Evolutionary conservation across 73 alveolate species (phyloP).

Genomic region (Stentor roeselii): DNA sequence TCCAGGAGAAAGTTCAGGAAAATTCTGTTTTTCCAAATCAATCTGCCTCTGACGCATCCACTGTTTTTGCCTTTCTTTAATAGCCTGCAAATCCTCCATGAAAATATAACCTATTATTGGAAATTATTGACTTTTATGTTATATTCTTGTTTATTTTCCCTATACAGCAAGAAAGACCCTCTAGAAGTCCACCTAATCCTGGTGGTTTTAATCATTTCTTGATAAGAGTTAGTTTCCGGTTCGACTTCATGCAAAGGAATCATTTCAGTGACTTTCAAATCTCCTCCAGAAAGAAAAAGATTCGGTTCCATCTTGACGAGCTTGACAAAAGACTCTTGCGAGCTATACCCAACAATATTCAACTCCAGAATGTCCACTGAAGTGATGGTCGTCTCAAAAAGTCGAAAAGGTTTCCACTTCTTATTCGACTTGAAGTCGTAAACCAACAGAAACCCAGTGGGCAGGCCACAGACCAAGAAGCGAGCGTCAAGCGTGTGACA

Average conservation of each 20-base stretch:
- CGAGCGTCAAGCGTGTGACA: not conserved
- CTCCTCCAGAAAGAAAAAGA: not conserved
- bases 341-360: not conserved
- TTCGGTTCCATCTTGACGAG: not conserved
- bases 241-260: not conserved
- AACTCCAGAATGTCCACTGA: not conserved
- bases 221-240: not conserved
- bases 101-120: not conserved
- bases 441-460: not conserved
- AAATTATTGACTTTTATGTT: not conserved
- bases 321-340: not conserved
- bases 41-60: not conserved
- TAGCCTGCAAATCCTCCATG: not conserved
- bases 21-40: not conserved
- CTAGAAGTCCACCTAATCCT: not conserved
- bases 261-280: not conserved
- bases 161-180: not conserved
- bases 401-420: not conserved
- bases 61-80: slow-evolving; percentile 11
- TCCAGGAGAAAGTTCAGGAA: not conserved
- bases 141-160: not conserved
- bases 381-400: not conserved
- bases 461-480: not conserved
- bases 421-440: not conserved
- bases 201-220: not conserved